Percentiles rank a stretch among this genome's conserved stretches.
Conservation (phyloP, 345 rosid genomes). For the Eucalyptus albens region DNA sequence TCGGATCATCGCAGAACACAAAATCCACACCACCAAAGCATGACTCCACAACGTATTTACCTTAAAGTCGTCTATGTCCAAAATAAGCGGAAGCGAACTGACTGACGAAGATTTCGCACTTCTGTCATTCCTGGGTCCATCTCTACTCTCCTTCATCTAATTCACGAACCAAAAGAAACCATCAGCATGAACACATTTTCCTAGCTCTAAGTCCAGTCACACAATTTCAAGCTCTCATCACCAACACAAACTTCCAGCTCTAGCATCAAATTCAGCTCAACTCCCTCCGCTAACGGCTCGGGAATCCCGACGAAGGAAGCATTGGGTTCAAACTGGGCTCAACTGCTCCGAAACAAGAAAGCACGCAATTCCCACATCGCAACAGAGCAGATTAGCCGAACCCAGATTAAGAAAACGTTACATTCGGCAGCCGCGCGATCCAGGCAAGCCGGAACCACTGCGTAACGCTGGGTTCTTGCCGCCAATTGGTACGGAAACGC, state of each 20-base stretch:
- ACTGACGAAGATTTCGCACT: slow-evolving; percentile 44
- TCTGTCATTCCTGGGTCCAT: slow-evolving; percentile 27
- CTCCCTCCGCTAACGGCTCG: background rate
- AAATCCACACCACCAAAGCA: background rate
- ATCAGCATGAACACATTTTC: background rate
- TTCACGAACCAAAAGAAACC: background rate
- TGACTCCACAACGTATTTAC: slow-evolving; percentile 13
- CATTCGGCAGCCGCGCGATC: background rate
- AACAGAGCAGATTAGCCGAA: background rate
- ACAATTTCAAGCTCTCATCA: background rate
- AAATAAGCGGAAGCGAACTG: slow-evolving; percentile 59
- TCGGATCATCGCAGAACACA: background rate
- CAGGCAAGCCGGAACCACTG: background rate
- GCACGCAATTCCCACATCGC: background rate
- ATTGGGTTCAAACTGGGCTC: background rate
- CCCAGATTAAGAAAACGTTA: background rate
- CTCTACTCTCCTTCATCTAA: slow-evolving; percentile 61
- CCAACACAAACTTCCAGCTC: background rate
- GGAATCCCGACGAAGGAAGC: background rate
- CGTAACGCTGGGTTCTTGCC: background rate
- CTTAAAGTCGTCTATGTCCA: slow-evolving; percentile 91
- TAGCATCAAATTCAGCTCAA: background rate
- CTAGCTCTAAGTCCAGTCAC: background rate
- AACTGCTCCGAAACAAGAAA: background rate
- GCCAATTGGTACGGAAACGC: background rate